phyloP scores from a whole-genome alignment of 805 yeast species.

The Barnettozyma pratensis region DNA sequence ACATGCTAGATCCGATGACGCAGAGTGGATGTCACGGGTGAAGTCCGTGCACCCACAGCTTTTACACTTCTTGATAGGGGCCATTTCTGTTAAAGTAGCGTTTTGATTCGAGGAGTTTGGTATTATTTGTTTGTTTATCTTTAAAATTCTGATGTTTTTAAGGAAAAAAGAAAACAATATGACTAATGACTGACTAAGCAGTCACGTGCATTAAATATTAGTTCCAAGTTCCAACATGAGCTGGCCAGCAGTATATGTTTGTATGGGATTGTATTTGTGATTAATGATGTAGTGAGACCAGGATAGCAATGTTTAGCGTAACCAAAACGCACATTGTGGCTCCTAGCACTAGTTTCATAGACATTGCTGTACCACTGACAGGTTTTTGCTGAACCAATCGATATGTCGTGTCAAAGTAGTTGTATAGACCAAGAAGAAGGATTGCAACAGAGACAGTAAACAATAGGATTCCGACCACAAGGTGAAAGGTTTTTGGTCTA shows the following conservation, averaged over 20 bases:
- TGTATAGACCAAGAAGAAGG: conserved; percentile 15
- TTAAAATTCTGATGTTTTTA: background rate
- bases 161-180: background rate
- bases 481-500: conserved; percentile 6
- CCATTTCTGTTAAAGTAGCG: conserved; percentile 1
- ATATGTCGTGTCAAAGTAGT: conserved; percentile 18
- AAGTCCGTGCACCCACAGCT: conserved; percentile 51
- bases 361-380: conserved; percentile 7
- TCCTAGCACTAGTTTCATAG: conserved; percentile 11
- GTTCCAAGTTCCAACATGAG: no score
- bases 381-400: conserved; percentile 14
- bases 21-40: conserved; percentile 46
- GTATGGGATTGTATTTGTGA: no score
- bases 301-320: background rate
- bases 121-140: background rate
- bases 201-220: background rate
- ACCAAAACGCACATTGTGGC: conserved; percentile 1
- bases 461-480: conserved; percentile 13
- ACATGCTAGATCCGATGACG: conserved; percentile 78
- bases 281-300: background rate
- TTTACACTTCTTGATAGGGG: conserved; percentile 29
- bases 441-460: conserved; percentile 6
- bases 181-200: background rate
- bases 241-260: no score
- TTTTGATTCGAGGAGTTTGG: background rate